A percentile compares a stretch with the other conserved stretches of the same genome.
phyloP scores from a whole-genome alignment of 805 yeast genomes.

The Yamadazyma philogaea region DNA sequence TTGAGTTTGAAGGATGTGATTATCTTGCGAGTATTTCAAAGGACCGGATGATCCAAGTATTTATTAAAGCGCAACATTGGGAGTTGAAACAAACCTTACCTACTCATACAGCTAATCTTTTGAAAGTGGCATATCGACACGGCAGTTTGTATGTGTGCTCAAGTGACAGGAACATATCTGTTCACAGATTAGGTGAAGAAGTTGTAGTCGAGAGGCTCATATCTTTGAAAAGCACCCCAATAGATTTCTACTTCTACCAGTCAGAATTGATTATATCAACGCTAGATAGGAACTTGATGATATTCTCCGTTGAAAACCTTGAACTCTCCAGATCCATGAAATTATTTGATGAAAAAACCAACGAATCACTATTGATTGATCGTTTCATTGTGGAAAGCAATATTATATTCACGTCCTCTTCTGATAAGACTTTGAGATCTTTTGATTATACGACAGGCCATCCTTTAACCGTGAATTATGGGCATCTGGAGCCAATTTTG shows the following conservation, averaged over 20 bases:
- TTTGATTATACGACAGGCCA: slow-evolving; percentile 47
- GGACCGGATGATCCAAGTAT: slow-evolving; percentile 62
- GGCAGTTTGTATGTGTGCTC: slow-evolving; percentile 50
- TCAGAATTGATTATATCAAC: slow-evolving; percentile 50
- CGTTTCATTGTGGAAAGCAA: slow-evolving; percentile 32
- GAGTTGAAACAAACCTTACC: slow-evolving; percentile 57
- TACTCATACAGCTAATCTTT: slow-evolving; percentile 53
- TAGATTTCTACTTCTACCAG: slow-evolving; percentile 33
- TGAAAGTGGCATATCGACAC: slow-evolving; percentile 31
- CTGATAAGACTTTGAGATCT: slow-evolving; percentile 57
- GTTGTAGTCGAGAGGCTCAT: slow-evolving; percentile 42
- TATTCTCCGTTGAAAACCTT: slow-evolving; percentile 33
- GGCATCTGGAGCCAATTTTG: slow-evolving; percentile 45
- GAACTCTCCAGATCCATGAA: slow-evolving; percentile 41
- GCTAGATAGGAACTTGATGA: slow-evolving; percentile 45
- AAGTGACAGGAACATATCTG: slow-evolving; percentile 57
- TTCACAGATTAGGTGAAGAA: slow-evolving; percentile 41
- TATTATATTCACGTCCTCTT: slow-evolving; percentile 40
- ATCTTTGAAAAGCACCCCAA: slow-evolving; percentile 50
- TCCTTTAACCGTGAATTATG: slow-evolving; percentile 54
- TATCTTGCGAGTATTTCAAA: slow-evolving; percentile 50
- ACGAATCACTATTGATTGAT: slow-evolving; percentile 46
- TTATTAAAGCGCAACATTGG: slow-evolving; percentile 41
- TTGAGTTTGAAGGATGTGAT: slow-evolving; percentile 23
- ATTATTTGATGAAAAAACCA: slow-evolving; percentile 33